Evolutionary conservation across 2,329 filamentous ascomycete species (phyloP), one percentile per base, ranked within the genome.

Genomic region (Penicillium sp.): DNA sequence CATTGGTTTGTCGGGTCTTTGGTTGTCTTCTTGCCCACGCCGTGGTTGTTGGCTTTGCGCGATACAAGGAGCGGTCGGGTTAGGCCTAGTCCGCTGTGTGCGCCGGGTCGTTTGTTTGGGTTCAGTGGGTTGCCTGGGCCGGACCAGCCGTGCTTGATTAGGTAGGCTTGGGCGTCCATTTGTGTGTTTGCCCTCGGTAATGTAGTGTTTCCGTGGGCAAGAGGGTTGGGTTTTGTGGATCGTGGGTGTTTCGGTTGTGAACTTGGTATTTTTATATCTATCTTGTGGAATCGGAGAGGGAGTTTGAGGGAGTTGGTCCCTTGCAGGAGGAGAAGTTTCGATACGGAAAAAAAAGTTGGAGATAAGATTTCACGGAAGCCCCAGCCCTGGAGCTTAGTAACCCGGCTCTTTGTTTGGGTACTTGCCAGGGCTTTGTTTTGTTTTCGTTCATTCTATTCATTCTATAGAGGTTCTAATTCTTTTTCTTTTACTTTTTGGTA

Each of bases 121-220:
- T 95, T 89, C 24, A 97, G 83, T 1, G 89, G 88, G 70, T 95
- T 88, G 56, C 91, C 91, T 33, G 83, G 80, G 58, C 91, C 91
- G 52, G 85, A 82, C 91, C 91, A 97, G 67, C 91, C 91, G 69
- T 95, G 89, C 59, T 82, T 80, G 58, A 83, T 83, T 60, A 97
- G 82, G 61, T 93, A 84, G 61, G 85, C 85, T 67, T 86, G 79
- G 48, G 90, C 86, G 70, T 97, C 80, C 90, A 97, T 96, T 42
- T 41, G 26, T 28, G 15, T 33, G 43, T 45, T 41, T 39, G 33
- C 34, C 29, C 33, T 45, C 6, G 33, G 7, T 22, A 26, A 39
- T 26, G 44, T 39, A 15, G 22, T 32, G 19, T 26, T 34, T 32
- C 1, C 15, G n/a, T 8, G 15, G 34, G 38, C n/a, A 42, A 42